phyloP scores from a whole-genome alignment of 2,329 filamentous ascomycete species.

The Xylaria arbuscula region DNA sequence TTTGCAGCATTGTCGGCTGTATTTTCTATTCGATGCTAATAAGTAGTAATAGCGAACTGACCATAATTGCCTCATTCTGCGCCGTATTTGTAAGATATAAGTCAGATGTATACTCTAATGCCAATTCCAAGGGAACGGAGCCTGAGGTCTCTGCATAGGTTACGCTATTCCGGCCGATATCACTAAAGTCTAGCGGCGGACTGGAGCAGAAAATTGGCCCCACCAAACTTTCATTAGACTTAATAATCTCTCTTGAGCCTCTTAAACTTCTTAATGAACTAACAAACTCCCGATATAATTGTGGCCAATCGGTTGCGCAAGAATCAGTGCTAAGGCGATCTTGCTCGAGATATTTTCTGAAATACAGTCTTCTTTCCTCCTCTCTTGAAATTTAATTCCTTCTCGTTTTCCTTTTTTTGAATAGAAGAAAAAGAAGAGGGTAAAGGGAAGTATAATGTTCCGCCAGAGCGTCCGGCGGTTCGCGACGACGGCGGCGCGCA shows the following conservation, averaged over 20 bases:
- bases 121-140: too few species aligned
- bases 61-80: too few species aligned
- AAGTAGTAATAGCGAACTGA: too few species aligned
- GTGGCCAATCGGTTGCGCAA: not conserved
- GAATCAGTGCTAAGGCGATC: not conserved
- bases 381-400: not conserved
- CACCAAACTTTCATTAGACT: conserved; percentile 36
- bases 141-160: too few species aligned
- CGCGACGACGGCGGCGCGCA: conserved; percentile 67
- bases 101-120: too few species aligned
- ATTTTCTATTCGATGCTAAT: too few species aligned
- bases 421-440: not conserved
- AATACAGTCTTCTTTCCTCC: not conserved
- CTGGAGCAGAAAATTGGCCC: conserved; percentile 33
- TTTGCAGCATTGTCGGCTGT: too few species aligned
- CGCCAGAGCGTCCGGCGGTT: conserved; percentile 75
- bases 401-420: not conserved
- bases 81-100: too few species aligned
- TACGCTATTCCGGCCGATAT: not conserved
- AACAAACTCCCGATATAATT: conserved; percentile 1
- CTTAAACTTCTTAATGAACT: conserved; percentile 18
- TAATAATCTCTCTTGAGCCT: not conserved
- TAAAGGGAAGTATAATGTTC: conserved; percentile 67
- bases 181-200: conserved; percentile 3
- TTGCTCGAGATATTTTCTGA: not conserved